phyloP scores from a whole-genome alignment of 371 early-diverging fungal genomes.

The Coemansia sp. region DNA sequence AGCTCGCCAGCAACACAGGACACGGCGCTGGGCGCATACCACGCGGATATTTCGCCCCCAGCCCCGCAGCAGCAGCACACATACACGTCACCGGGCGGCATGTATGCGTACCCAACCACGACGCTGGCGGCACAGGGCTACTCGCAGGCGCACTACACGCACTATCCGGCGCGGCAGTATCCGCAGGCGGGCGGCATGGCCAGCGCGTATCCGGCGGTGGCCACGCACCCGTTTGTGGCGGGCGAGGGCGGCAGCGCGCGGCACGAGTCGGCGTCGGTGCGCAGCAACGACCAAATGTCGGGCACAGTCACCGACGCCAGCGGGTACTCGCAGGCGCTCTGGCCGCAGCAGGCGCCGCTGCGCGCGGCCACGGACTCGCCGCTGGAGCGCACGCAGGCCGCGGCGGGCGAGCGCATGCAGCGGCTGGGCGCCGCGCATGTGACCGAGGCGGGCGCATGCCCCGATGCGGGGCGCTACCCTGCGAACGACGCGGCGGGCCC shows the following conservation, averaged over 20 bases:
- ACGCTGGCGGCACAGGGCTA: conserved; percentile 14
- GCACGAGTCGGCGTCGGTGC: conserved; percentile 31
- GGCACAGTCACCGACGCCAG: conserved; percentile 36
- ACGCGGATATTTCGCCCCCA: conserved; percentile 2
- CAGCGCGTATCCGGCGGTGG: conserved; percentile 9
- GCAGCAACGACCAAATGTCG: conserved; percentile 45
- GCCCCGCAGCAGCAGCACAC: not conserved
- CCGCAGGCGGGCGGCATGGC: conserved; percentile 11
- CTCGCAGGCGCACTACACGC: conserved; percentile 16
- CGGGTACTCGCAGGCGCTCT: conserved; percentile 32
- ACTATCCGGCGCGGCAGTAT: conserved; percentile 19
- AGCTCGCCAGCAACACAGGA: conserved; percentile 26
- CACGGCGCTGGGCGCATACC: conserved; percentile 10
- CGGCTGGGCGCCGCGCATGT: conserved; percentile 11
- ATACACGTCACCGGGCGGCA: conserved; percentile 2
- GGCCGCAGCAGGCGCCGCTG: conserved; percentile 12
- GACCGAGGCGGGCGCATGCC: conserved; percentile 18
- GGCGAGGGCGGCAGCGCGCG: conserved; percentile 3
- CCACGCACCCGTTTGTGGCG: conserved; percentile 5
- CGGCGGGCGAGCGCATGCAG: conserved; percentile 3
- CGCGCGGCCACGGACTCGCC: conserved; percentile 9
- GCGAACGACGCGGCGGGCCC: conserved; percentile 1
- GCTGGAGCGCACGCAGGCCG: not conserved
- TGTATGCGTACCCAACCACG: conserved; percentile 17
- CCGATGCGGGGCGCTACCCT: conserved; percentile 1